Base-by-base conservation (phyloP, 306 rosid genomes). In the Malus orientalis region DNA sequence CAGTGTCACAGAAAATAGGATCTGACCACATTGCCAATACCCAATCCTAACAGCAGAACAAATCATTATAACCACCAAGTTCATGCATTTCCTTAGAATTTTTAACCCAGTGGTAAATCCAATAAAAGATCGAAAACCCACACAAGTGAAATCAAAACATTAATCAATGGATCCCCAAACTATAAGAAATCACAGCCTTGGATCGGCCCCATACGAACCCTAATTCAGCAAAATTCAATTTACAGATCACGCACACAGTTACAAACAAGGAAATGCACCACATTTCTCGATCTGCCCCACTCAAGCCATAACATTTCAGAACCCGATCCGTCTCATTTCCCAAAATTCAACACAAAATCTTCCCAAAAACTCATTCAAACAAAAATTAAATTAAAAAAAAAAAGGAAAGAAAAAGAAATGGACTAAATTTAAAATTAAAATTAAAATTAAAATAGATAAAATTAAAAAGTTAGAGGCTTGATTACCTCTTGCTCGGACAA, bases 401-500 rank as follows among this genome's bases (percentile, higher is more conserved):
- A 78, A 19, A 10, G 36, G 4, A 32, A 32, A 32, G 36, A 32
- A 32, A 32, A 32, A 32, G 47, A 54, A 11, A 54, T 22, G 36
- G 45, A 6, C 6, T 3, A 12, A 62, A 62, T 57, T 9, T 5
- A 68, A 7, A n/a, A 44, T 27, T 27, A 27, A 7, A n/a, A 44
- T 25, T 25, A 25, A 25, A 27, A 27, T 3, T 11, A 12, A 10
- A 9, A 55, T 20, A 44, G 63, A 9, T 23, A 60, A 23, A 59
- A 74, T 1, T 19, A 14, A 59, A 38, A 73, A 67, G 53, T 27
- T 1, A 1, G 0, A 6, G 22, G 30, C 25, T 13, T 16, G 8
- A 57, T 55, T 74, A 95, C 97, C 93, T 95, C 97, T 82, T 88
- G 97, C 70, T 95, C 98, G 38, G 97, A 90, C 84, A 95, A 81